Evolutionary conservation across 2,329 filamentous ascomycete genomes (phyloP), one percentile per base, ranked within the genome.

Genomic region (Cordyceps javanica): DNA sequence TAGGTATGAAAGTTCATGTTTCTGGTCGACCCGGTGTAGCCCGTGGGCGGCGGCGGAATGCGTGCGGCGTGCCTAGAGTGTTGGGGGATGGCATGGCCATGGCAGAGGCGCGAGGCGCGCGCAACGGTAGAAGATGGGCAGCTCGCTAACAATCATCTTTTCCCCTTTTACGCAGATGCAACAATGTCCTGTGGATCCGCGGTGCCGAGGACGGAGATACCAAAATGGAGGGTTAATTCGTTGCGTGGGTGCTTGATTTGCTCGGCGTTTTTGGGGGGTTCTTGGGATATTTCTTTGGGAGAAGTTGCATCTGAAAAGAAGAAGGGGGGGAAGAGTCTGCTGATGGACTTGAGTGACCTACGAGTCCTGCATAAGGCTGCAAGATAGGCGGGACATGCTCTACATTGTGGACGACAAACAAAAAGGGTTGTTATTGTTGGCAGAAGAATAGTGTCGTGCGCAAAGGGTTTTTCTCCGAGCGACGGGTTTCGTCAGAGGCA

Each of bases 161-260:
- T 25, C 8, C 5, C 16, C 23, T 28, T 45, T 5, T 26, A 14
- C 28, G 41, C 63, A 91, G 89, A 70, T 95, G 91, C 76, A 97
- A 97, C 76, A 97, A 97, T 70, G 93, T 97, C n/a, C 81, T 97
- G 48, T 97, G 91, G 88, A 93, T 97, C 65, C 81, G 82, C 63
- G 78, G 77, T 54, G 82, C 81, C 51, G 70, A 76, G 55, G 72
- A 75, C 26, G 77, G 72, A 42, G 82, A 85, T 63, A 77, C 77
- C n/a, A 80, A 77, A 63, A 86, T 87, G 82, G 78, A 82, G 19
- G 82, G 73, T 60, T 82, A 66, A 58, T 23, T 10, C 13, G 16
- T 13, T 7, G 42, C 6, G 42, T 21, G 42, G n/a, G 39, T 41
- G 44, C 53, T 39, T 45, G 30, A 48, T 55, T 38, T 55, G 42